Percentiles rank a stretch among this genome's conserved stretches.
Conservation (phyloP, 1,284 basidiomycete species). For the Hymenochaete sp. region DNA sequence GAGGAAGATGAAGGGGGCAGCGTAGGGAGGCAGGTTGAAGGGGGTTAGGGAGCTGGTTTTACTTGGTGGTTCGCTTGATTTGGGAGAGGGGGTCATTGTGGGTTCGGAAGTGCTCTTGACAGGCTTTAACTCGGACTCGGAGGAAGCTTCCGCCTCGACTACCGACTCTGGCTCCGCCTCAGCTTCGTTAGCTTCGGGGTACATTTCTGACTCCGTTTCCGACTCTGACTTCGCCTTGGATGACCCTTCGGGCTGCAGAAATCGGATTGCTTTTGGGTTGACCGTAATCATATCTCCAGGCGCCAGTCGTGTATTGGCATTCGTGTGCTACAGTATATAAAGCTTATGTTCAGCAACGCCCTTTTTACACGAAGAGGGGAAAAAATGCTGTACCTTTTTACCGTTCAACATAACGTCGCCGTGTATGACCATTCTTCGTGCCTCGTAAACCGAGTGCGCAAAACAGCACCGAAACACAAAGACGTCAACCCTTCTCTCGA, state of each 20-base stretch:
- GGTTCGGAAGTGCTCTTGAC: constrained; percentile 8
- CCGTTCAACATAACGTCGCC: constrained; percentile 90
- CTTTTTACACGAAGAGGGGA: background rate
- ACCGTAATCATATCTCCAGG: constrained; percentile 94
- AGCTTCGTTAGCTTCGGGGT: background rate
- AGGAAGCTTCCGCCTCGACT: background rate
- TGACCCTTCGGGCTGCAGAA: constrained; percentile 44
- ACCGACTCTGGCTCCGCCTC: constrained; percentile 10
- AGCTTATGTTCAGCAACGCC: background rate
- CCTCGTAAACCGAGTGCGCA: constrained; percentile 85
- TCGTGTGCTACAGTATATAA: constrained; percentile 50
- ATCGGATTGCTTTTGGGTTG: constrained; percentile 72
- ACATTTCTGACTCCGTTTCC: no score
- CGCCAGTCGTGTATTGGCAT: constrained; percentile 85
- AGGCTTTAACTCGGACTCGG: constrained; percentile 5
- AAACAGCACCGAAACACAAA: constrained; percentile 91
- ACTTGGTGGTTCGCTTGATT: background rate
- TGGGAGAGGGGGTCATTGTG: constrained; percentile 16
- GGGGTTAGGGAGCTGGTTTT: constrained; percentile 38
- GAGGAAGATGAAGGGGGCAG: constrained; percentile 89
- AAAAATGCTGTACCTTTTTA: constrained; percentile 49
- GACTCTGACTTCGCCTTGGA: constrained; percentile 16
- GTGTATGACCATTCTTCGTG: constrained; percentile 77
- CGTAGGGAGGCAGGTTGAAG: constrained; percentile 85
- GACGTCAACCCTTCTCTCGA: constrained; percentile 92